Conservation (phyloP, 805 yeast species). For the Candida maltosa region DNA sequence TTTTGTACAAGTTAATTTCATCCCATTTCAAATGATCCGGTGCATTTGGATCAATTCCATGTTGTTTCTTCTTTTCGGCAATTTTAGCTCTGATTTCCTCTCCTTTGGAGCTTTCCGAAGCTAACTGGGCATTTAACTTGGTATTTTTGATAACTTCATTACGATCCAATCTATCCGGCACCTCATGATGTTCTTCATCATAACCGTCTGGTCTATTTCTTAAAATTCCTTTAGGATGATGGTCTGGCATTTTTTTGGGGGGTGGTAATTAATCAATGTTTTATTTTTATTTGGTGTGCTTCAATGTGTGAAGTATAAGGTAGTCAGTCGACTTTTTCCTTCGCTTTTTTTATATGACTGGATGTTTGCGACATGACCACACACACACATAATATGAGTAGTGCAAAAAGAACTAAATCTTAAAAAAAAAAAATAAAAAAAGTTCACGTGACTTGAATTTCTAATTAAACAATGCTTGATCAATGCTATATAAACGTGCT, state of each 20-base stretch:
- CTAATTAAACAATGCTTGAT: too few relatives aligned
- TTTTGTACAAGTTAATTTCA: conserved; percentile 65
- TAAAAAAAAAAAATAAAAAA: too few relatives aligned
- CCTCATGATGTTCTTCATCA: neutral
- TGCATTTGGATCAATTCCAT: conserved; percentile 1
- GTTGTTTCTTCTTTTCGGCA: conserved; percentile 29
- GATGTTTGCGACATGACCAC: too few relatives aligned
- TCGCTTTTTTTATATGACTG: too few relatives aligned
- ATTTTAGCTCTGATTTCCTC: conserved; percentile 46
- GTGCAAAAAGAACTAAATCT: too few relatives aligned
- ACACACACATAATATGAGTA: too few relatives aligned
- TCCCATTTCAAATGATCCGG: conserved; percentile 72
- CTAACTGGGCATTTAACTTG: conserved; percentile 61
- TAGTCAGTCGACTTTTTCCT: too few relatives aligned
- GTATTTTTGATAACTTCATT: conserved; percentile 80
- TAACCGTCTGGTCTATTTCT: conserved; percentile 41
- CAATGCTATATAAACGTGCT: conserved; percentile 37
- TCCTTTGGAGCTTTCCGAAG: conserved; percentile 36
- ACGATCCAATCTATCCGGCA: conserved; percentile 41
- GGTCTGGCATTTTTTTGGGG: conserved; percentile 8
- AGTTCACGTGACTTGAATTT: too few relatives aligned
- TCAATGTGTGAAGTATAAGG: too few relatives aligned
- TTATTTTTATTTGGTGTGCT: too few relatives aligned
- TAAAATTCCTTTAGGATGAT: conserved; percentile 44
- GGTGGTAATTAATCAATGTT: too few relatives aligned